These are phyloP conservation scores for Dactylorhiza incarnata DNA, from an alignment of 106 monocot species.

Conservation along the genomic window DNA sequence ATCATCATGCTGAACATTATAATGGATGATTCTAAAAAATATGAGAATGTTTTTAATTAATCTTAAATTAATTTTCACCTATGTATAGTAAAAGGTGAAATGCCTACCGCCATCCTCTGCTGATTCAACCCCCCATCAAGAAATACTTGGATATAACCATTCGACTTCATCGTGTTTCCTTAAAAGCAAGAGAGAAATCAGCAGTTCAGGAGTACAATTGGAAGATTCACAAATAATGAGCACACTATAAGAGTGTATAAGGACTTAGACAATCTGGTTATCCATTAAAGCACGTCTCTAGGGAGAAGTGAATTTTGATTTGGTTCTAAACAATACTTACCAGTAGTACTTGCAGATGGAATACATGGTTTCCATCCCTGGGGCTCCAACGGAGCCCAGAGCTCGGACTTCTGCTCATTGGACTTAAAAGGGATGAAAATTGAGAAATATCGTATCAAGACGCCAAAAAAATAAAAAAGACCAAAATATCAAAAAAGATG, in stretches of 20 bases:
- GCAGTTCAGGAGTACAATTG: neutral
- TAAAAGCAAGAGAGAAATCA: neutral
- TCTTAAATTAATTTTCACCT: neutral
- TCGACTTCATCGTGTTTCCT: constrained; percentile 42
- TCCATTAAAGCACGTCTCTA: neutral
- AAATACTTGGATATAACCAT: constrained; percentile 87
- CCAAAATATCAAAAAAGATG: neutral
- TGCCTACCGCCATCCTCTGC: constrained; percentile 87
- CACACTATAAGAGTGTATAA: neutral
- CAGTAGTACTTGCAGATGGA: constrained; percentile 17
- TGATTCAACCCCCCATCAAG: constrained; percentile 96
- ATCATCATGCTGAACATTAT: neutral
- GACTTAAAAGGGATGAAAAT: constrained; percentile 24
- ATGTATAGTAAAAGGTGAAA: constrained; percentile 10
- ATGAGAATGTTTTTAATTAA: neutral
- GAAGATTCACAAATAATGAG: constrained; percentile 1
- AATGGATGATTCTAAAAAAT: neutral
- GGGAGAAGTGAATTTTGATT: neutral
- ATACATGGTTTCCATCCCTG: constrained; percentile 69
- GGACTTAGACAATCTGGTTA: neutral
- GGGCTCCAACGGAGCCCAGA: constrained; percentile 64
- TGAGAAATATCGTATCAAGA: neutral
- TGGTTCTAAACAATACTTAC: constrained; percentile 23
- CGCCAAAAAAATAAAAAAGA: no score
- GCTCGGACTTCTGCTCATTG: constrained; percentile 42